phyloP scores from a whole-genome alignment of 2,329 filamentous ascomycete genomes.

The Elsinoe necatrix region DNA sequence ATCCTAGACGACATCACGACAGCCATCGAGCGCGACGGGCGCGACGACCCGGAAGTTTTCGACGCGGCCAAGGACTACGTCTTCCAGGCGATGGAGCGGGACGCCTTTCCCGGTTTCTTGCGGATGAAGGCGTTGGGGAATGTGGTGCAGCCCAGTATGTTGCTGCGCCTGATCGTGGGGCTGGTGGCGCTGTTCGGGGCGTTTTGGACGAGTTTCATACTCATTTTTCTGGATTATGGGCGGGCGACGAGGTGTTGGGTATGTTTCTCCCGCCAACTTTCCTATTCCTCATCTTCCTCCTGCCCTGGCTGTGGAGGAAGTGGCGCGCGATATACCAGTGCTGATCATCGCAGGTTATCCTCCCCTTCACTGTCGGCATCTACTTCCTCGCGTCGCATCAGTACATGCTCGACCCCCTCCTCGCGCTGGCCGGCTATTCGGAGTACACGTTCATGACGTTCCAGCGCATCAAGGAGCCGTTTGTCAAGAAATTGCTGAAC shows the following conservation, averaged over 20 bases:
- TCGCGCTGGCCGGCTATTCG: constrained; percentile 81
- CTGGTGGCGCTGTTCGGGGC: constrained; percentile 80
- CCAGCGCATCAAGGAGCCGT: constrained; percentile 78
- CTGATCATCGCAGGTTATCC: constrained; percentile 54
- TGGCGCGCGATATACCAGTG: too few species aligned
- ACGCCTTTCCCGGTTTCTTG: constrained; percentile 96
- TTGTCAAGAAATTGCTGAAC: constrained; percentile 74
- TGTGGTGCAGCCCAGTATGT: constrained; percentile 80
- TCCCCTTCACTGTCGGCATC: constrained; percentile 85
- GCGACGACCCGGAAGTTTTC: constrained; percentile 95
- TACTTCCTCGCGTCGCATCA: constrained; percentile 88
- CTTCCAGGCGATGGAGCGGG: constrained; percentile 98
- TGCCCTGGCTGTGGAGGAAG: too few species aligned
- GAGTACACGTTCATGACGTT: constrained; percentile 97
- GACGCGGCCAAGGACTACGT: constrained; percentile 98
- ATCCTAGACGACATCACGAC: constrained; percentile 81
- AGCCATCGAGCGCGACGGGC: constrained; percentile 79
- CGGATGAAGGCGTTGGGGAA: constrained; percentile 93
- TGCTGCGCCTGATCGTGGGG: constrained; percentile 77
- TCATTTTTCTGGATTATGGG: constrained; percentile 80
- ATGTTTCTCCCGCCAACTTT: too few species aligned
- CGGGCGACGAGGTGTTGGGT: constrained; percentile 76
- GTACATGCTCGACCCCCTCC: constrained; percentile 86
- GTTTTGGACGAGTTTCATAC: constrained; percentile 88
- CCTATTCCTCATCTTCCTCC: too few species aligned